Evolutionary conservation across 2,329 filamentous ascomycete species (phyloP).

Genomic region (Sporothrix sp.): DNA sequence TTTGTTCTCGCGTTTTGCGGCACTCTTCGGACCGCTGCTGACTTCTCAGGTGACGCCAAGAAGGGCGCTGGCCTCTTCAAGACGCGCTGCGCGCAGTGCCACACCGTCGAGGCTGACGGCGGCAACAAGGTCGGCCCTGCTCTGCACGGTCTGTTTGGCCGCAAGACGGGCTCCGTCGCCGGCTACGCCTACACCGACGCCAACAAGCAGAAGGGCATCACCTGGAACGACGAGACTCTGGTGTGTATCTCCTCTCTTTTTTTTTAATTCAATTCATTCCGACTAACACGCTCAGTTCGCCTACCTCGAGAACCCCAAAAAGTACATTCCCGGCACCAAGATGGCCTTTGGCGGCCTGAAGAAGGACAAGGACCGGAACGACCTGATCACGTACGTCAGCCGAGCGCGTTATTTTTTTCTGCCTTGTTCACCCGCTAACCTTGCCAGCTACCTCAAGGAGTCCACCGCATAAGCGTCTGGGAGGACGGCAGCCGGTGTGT

Average conservation of each 20-base stretch:
- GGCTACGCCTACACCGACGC: conserved; percentile 98
- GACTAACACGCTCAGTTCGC: conserved; percentile 53
- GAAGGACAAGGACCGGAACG: conserved; percentile 99
- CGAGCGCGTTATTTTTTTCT: too few species aligned
- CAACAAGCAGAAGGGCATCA: conserved; percentile 95
- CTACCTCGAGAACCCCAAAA: conserved; percentile 99
- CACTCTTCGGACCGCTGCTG: too few species aligned
- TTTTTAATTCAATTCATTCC: not conserved
- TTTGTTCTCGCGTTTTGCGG: too few species aligned
- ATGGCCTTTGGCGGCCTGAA: conserved; percentile 99
- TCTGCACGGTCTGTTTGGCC: conserved; percentile 94
- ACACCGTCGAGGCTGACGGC: conserved; percentile 83
- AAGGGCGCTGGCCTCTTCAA: conserved; percentile 99
- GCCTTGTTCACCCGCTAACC: not conserved
- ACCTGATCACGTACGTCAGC: conserved; percentile 91
- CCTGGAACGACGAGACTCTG: conserved; percentile 77
- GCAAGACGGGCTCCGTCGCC: conserved; percentile 82
- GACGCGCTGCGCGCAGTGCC: conserved; percentile 97
- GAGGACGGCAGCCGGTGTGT: not conserved
- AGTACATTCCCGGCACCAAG: conserved; percentile 99
- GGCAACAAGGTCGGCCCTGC: conserved; percentile 98
- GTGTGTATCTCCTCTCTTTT: conserved; percentile 39
- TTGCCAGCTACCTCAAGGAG: conserved; percentile 53
- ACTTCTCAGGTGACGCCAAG: conserved; percentile 88
- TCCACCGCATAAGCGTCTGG: conserved; percentile 48